phyloP scores from a whole-genome alignment of 164 flowering plant species.

The Stephania japonica region DNA sequence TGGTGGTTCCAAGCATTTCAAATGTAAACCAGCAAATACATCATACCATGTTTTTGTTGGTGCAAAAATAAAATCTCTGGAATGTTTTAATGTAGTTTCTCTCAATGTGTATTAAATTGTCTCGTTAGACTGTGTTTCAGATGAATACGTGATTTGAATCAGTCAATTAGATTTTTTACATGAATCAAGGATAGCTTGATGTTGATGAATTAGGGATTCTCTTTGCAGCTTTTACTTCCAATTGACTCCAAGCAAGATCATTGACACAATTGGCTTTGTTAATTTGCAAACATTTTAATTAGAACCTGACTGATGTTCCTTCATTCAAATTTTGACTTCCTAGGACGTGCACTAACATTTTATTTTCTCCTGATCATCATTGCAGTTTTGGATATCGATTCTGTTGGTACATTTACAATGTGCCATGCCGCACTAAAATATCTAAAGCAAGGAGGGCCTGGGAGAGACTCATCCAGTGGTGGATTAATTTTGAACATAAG shows the following conservation, averaged over 20 bases:
- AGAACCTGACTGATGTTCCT: neutral
- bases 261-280: neutral
- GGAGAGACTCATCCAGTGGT: conserved; percentile 54
- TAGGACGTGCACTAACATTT: neutral
- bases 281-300: neutral
- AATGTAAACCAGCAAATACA: too few relatives aligned
- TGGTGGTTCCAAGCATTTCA: too few relatives aligned
- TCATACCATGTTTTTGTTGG: too few relatives aligned
- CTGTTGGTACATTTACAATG: conserved; percentile 97
- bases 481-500: conserved; percentile 82
- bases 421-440: conserved; percentile 81
- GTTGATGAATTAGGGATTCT: neutral
- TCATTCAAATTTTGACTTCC: neutral
- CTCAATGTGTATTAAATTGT: too few relatives aligned
- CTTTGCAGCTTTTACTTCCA: neutral
- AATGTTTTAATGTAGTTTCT: too few relatives aligned
- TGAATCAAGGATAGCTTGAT: too few relatives aligned
- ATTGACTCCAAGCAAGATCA: neutral
- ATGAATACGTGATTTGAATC: too few relatives aligned
- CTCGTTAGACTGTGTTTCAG: too few relatives aligned
- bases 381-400: conserved; percentile 92
- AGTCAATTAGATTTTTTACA: too few relatives aligned
- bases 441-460: conserved; percentile 80
- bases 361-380: neutral
- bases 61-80: too few relatives aligned